Percentiles rank a stretch among this genome's conserved stretches.
Evolutionary conservation across 2,329 filamentous ascomycete genomes (phyloP).

Genomic region (Fusarium sp.): DNA sequence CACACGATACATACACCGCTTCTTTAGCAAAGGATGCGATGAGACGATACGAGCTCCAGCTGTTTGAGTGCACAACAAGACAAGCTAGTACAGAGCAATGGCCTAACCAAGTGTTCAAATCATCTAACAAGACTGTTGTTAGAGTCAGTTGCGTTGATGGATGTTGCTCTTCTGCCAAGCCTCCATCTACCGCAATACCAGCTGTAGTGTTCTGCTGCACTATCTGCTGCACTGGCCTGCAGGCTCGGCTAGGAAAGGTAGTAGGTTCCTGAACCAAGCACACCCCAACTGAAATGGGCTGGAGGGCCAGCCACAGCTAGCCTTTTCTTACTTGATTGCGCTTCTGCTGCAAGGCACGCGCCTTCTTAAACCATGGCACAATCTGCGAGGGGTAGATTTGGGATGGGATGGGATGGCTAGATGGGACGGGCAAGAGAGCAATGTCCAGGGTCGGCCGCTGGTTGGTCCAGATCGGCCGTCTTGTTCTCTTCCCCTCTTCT

Average conservation of each 20-base stretch:
- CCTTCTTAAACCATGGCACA: conserved; percentile 14
- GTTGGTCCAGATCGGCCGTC: conserved; percentile 17
- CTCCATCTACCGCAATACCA: neutral
- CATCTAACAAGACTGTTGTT: neutral
- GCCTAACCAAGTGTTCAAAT: neutral
- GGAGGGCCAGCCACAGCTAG: conserved; percentile 13
- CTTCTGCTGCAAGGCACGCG: conserved; percentile 41
- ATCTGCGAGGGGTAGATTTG: conserved; percentile 27
- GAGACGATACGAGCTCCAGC: conserved; percentile 7
- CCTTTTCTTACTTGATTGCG: conserved; percentile 10
- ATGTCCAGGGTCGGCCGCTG: conserved; percentile 27
- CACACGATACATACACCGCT: conserved; percentile 30
- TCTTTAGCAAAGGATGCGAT: conserved; percentile 20
- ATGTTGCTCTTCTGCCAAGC: neutral
- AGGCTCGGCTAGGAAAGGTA: conserved; percentile 3
- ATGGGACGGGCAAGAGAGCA: neutral
- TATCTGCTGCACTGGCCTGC: neutral
- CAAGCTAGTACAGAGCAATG: neutral
- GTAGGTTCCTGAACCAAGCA: conserved; percentile 30
- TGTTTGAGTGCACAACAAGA: neutral
- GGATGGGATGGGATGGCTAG: neutral
- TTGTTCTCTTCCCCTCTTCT: neutral
- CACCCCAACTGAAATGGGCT: conserved; percentile 31
- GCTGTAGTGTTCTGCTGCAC: neutral
- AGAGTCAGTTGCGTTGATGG: neutral